A percentile compares a stretch with the other conserved stretches of the same genome.
Conservation (phyloP, 164 flowering plant genomes). For the Magnolia sinica region DNA sequence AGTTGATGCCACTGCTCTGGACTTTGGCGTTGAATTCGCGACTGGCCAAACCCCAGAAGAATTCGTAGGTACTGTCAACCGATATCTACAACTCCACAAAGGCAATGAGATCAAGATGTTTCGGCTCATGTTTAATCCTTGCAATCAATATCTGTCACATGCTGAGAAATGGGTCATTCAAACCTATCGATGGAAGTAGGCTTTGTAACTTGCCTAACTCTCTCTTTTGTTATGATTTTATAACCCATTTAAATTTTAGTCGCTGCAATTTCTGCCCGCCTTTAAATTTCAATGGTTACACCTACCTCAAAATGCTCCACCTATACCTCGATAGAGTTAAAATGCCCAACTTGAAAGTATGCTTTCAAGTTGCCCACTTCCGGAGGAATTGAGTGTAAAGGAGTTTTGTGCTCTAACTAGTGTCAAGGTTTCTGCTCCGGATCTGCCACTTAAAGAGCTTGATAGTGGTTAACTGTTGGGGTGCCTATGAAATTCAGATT, state of each 20-base stretch:
- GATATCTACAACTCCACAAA: conserved; percentile 1
- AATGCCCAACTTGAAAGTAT: neutral
- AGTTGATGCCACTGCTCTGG: neutral
- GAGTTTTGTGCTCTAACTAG: neutral
- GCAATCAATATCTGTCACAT: neutral
- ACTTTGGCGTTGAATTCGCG: neutral
- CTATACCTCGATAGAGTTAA: neutral
- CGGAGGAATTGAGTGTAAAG: conserved; percentile 1
- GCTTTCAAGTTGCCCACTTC: conserved; percentile 5
- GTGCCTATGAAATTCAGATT: neutral
- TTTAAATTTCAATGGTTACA: neutral
- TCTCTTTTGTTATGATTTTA: conserved; percentile 4
- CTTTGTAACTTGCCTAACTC: neutral
- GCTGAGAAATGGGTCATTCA: neutral
- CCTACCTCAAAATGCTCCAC: neutral
- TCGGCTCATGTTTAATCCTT: neutral
- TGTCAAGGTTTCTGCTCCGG: conserved; percentile 3
- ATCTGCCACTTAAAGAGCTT: conserved; percentile 4
- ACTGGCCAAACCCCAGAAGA: conserved; percentile 1
- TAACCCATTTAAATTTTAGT: neutral
- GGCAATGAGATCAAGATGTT: neutral
- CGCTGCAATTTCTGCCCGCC: neutral
- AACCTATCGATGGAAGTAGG: neutral
- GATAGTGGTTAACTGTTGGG: neutral
- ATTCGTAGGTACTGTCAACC: conserved; percentile 1